These are phyloP conservation scores for Grifola frondosa DNA, from an alignment of 1,284 basidiomycete species.

Conservation along the genomic window DNA sequence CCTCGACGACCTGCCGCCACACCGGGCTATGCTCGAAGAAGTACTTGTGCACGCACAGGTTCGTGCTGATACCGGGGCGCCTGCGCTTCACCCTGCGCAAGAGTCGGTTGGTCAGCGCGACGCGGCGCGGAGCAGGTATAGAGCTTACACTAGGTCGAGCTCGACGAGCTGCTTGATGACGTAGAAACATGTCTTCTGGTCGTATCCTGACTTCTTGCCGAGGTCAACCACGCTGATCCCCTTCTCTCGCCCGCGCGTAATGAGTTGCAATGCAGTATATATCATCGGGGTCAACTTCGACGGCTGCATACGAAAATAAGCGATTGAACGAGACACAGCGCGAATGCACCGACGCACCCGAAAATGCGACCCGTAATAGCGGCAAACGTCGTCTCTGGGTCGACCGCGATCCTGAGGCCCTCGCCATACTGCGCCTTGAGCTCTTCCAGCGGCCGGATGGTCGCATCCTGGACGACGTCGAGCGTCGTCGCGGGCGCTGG, in stretches of 20 bases:
- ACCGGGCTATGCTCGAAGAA: constrained; percentile 70
- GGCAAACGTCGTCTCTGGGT: constrained; percentile 70
- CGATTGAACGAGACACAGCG: constrained; percentile 1
- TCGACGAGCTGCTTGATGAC: constrained; percentile 73
- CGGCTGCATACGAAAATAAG: constrained; percentile 45
- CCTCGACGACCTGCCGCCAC: constrained; percentile 71
- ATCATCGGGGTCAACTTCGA: constrained; percentile 80
- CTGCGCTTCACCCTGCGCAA: constrained; percentile 64
- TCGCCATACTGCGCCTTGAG: constrained; percentile 57
- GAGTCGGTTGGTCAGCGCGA: not conserved
- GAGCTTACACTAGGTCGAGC: constrained; percentile 71
- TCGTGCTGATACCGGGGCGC: constrained; percentile 72
- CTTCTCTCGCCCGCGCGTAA: constrained; percentile 74
- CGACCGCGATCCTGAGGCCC: constrained; percentile 70
- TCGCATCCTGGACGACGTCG: constrained; percentile 52
- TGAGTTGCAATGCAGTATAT: constrained; percentile 83
- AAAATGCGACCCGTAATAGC: constrained; percentile 81
- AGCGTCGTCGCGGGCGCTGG: constrained; percentile 42
- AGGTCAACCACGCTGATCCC: constrained; percentile 80
- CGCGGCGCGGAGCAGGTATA: not conserved
- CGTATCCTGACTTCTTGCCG: constrained; percentile 77
- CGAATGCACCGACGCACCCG: constrained; percentile 56
- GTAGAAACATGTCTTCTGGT: constrained; percentile 89
- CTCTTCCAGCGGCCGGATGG: constrained; percentile 49
- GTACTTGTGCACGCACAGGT: constrained; percentile 75